Evolutionary conservation across 352 stramenopile genomes (phyloP), one percentile per base, ranked within the genome.

Genomic region (Phytophthora vignae): DNA sequence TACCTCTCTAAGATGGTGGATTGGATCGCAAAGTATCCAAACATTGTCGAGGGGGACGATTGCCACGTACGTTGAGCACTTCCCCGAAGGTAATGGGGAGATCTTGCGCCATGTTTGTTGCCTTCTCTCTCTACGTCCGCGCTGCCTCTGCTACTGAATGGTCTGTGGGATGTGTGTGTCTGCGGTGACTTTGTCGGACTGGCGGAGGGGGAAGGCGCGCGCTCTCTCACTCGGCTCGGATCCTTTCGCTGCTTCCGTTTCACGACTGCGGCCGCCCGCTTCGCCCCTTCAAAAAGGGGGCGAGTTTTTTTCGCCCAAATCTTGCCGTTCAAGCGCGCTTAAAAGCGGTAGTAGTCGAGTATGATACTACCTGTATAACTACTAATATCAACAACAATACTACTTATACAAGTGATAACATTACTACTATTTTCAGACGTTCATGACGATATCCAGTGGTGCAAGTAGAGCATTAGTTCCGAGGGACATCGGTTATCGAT

Each of bases 81-180:
- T 96, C 90, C 54, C 87, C 87, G 76, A 96, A 95, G 48, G 88
- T 95, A 72, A 96, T 96, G 55, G 90, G 90, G 68, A 96, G 86
- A 83, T 96, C 90, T 86, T 95, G 88, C 66, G 88, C 88, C 88
- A 95, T 95, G 62, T 62, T 69, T 54, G 22, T 64, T 74, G 48
- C 31, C 57, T 66, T 25, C 22, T 25, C 63, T 42, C 56, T 50
- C 42, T 69, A 62, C 31, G 27, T 57, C 68, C n/a, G 19, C 50
- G 48, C 44, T 60, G 52, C 33, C 27, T 40, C 9, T 40, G 33
- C 33, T 40, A 14, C 12, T 40, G 33, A 14, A 40, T 40, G 10
- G 9, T 40, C 8, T 40, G 33, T 38, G 8, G 31, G 11, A 11
- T 38, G 33, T 58, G 40, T 25, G 46, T 61, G 11, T 17, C 40